Evolutionary conservation across 257 asterid species (phyloP).

Genomic region (Eucommia ulmoides): DNA sequence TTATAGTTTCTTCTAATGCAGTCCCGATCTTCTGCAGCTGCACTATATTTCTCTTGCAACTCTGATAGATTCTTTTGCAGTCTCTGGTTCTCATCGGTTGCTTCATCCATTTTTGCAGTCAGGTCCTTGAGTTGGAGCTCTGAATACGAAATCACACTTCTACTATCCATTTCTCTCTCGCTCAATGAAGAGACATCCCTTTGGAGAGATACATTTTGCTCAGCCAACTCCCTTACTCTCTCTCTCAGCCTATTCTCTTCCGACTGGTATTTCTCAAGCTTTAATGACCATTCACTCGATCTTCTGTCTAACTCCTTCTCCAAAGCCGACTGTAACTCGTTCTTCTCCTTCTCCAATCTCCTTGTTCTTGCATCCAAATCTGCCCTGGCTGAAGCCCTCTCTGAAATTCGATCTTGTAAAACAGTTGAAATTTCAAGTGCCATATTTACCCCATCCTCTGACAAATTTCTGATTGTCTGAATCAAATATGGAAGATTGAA

Average conservation of each 20-base stretch:
- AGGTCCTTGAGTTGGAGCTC: constrained; percentile 56
- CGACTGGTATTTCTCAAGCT: constrained; percentile 71
- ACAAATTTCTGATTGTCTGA: constrained; percentile 47
- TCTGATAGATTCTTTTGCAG: constrained; percentile 46
- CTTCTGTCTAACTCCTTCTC: constrained; percentile 92
- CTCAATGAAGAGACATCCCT: constrained; percentile 64
- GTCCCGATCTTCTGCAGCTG: constrained; percentile 61
- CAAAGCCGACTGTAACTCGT: constrained; percentile 61
- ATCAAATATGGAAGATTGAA: constrained; percentile 41
- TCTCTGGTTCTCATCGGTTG: constrained; percentile 38
- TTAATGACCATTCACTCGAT: constrained; percentile 78
- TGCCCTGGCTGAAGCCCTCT: constrained; percentile 46
- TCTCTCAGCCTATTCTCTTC: constrained; percentile 96
- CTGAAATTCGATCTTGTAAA: constrained; percentile 64
- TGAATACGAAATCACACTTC: constrained; percentile 29
- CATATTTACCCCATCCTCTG: constrained; percentile 63
- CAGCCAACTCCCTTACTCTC: constrained; percentile 89
- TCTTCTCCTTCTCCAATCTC: constrained; percentile 73
- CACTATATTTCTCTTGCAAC: constrained; percentile 44
- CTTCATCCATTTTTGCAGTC: constrained; percentile 37
- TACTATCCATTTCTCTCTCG: constrained; percentile 50
- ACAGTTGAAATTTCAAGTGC: constrained; percentile 55
- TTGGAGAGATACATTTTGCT: constrained; percentile 89
- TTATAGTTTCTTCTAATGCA: constrained; percentile 54
- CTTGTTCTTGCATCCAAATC: constrained; percentile 41